These are phyloP conservation scores for Henckelia pumila DNA, from an alignment of 257 asterid genomes.

Conservation along the genomic window DNA sequence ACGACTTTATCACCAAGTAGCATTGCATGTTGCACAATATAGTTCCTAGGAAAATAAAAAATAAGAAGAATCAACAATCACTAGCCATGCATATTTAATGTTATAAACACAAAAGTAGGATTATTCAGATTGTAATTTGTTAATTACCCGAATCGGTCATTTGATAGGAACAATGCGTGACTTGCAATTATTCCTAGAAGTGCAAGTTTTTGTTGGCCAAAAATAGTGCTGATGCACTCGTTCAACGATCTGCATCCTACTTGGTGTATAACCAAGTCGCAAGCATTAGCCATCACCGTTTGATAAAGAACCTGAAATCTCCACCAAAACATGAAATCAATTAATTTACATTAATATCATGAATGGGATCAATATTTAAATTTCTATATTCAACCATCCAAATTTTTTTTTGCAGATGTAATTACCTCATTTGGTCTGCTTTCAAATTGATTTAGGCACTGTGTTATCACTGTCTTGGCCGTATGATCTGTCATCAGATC, in stretches of 20 bases:
- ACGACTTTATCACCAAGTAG: not conserved
- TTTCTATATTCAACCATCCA: not conserved
- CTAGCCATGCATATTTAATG: not conserved
- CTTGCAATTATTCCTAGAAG: constrained; percentile 34
- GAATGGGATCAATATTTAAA: no score
- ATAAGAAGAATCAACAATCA: not conserved
- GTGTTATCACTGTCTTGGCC: constrained; percentile 26
- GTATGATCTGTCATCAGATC: constrained; percentile 22
- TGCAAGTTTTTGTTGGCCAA: constrained; percentile 14
- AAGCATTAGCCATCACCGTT: no score
- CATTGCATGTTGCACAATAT: constrained; percentile 41
- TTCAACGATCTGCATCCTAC: constrained; percentile 43
- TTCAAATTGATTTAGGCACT: constrained; percentile 29
- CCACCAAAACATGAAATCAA: not conserved
- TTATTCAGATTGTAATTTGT: no score
- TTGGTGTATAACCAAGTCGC: constrained; percentile 35
- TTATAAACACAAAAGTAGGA: not conserved
- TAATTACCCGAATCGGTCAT: constrained; percentile 43
- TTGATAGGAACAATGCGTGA: constrained; percentile 26
- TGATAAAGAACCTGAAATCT: constrained; percentile 29
- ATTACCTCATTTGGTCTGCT: constrained; percentile 32
- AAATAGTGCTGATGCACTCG: constrained; percentile 19
- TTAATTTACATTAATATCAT: no score
- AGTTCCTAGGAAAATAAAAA: constrained; percentile 34
- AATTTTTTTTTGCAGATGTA: not conserved